Base-by-base conservation (phyloP, 139 green algal species). In the Pleodorina starrii region DNA sequence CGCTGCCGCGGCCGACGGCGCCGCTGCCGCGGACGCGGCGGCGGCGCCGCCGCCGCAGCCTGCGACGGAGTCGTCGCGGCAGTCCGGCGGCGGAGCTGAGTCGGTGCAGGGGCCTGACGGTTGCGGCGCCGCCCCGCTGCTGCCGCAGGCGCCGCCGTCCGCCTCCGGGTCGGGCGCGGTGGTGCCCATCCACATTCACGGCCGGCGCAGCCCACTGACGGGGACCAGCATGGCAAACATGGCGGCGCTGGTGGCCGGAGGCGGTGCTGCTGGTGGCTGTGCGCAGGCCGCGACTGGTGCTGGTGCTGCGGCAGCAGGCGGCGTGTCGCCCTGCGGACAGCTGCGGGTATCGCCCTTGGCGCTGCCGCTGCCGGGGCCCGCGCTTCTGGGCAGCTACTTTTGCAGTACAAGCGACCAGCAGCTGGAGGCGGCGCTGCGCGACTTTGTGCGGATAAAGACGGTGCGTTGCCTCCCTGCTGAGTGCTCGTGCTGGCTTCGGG, bases 401-500 rank as follows among this genome's bases (percentile, higher is more conserved):
- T 54, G 51, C 86, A 48, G 48, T 44, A 48, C 66, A 44, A 68
- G 54, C 71, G 74, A 98, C 63, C 71, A 91, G 44, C 90, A 97
- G 88, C 91, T 99, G 89, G 95, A 98, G 91, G 87, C 92, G 38
- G 90, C 94, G 68, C 94, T 99, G 83, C 87, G 92, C 23, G 91
- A 97, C 19, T 99, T 99, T 90, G 95, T 99, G 76, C 89, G 91
- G 48, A 96, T 99, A 54, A 71, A 86, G 66, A 83, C 79, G 80
- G 88, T 90, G 42, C 46, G 89, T 36, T 43, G 36, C n/a, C n/a
- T n/a, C n/a, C n/a, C n/a, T n/a, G n/a, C n/a, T n/a, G n/a, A n/a
- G n/a, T n/a, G n/a, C n/a, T n/a, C n/a, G n/a, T n/a, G n/a, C n/a
- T n/a, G n/a, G n/a, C n/a, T n/a, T n/a, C n/a, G n/a, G n/a, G n/a